Evolutionary conservation across 306 rosid genomes (phyloP).

Genomic region (Purshia tridentata): DNA sequence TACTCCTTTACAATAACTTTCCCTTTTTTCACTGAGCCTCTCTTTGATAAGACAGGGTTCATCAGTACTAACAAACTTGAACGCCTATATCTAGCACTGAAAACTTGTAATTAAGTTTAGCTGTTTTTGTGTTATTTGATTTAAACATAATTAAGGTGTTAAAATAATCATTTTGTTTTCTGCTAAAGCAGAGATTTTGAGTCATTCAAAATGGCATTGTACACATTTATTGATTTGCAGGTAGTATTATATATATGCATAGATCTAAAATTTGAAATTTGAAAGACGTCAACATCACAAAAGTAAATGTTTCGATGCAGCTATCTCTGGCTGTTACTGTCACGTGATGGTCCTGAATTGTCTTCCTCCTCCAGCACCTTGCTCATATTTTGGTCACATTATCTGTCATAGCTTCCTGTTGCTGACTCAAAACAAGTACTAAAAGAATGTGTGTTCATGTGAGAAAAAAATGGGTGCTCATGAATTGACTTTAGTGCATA

Average conservation of each 20-base stretch:
- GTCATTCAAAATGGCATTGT: too few species aligned
- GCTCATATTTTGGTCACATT: background rate
- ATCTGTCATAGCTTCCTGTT: background rate
- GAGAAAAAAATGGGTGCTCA: background rate
- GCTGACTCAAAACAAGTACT: background rate
- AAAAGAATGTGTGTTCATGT: background rate
- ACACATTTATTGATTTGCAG: constrained; percentile 22
- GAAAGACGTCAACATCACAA: constrained; percentile 1
- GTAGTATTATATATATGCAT: background rate
- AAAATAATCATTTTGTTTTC: too few species aligned
- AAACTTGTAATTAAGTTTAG: too few species aligned
- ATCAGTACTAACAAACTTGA: too few species aligned
- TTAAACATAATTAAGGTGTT: too few species aligned
- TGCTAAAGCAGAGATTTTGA: too few species aligned
- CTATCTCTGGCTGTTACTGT: constrained; percentile 18
- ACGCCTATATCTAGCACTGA: too few species aligned
- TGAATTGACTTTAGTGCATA: constrained; percentile 8
- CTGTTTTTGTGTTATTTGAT: too few species aligned
- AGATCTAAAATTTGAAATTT: constrained; percentile 24
- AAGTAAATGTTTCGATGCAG: background rate
- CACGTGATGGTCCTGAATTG: constrained; percentile 47
- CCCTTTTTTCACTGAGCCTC: background rate
- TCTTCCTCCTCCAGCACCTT: background rate
- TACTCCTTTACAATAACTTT: background rate
- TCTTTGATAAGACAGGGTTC: too few species aligned